Base-by-base conservation (phyloP, 768 basidiomycete genomes). In the Phaffia australis region DNA sequence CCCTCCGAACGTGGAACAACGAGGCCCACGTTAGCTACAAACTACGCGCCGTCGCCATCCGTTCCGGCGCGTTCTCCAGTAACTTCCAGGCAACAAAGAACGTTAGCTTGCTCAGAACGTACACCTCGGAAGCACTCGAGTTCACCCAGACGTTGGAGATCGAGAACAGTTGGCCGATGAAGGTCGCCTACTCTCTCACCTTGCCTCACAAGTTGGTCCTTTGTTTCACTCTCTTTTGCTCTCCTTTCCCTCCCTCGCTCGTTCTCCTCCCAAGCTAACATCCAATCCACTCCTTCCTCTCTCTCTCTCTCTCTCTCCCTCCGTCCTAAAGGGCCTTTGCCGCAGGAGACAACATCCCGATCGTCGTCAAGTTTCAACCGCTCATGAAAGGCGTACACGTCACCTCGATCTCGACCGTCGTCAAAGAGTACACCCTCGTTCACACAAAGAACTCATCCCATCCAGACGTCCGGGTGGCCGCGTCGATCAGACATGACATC, bases 151-250 rank as follows among this genome's bases (percentile, higher is more conserved):
- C 90, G 1, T 82, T 95, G 66, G 94, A 98, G 75, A 78, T 80
- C 60, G 89, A 95, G 76, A 95, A 93, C 75, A 92, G 91, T 19
- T 98, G 94, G 94, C 92, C 94, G 0, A 87, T 87, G 25, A 98
- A 97, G 78, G 79, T 73, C 35, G 54, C 66, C 19, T 66, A 64
- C 54, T 64, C 58, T n/a, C 42, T 61, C 19, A 69, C 67, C 7
- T 55, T 68, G 1, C 66, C 59, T 23, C 63, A 65, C 69, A 70
- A 67, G 73, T 95, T 94, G 93, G 92, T 97, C 94, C 35, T 11
- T 42, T 42, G 4, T 76, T 85, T 87, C 6, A 83, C 90, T 64
- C 52, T 63, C 60, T 29, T 51, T 23, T 27, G 25, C 19, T 25
- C 29, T 55, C 25, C 21, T 32, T 30, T 50, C 21, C 15, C 1